These are phyloP conservation scores for Leucocoprinus birnbaumii DNA, from an alignment of 768 basidiomycete genomes.

Conservation along the genomic window DNA sequence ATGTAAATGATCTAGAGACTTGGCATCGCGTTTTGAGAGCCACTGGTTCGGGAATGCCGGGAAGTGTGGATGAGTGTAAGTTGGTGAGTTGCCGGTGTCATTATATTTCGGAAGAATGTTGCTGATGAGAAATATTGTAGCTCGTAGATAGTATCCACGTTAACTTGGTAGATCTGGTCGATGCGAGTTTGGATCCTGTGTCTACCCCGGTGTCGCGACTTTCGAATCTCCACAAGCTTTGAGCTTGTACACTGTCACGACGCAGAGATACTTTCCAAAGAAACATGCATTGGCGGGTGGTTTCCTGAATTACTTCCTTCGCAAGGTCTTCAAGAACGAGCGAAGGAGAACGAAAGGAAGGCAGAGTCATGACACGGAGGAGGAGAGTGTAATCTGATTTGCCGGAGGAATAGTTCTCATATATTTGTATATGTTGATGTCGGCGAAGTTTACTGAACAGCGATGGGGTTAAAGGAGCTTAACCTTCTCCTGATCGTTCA, in stretches of 20 bases:
- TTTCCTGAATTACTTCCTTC: conserved; percentile 23
- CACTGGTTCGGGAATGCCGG: neutral
- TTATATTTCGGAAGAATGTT: neutral
- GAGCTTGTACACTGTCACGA: conserved; percentile 22
- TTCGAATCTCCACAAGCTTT: conserved; percentile 22
- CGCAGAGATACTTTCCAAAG: conserved; percentile 24
- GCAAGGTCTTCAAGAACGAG: conserved; percentile 16
- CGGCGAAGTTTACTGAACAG: no score
- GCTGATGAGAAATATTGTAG: conserved; percentile 13
- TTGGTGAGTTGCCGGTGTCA: neutral
- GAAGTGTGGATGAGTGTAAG: conserved; percentile 1
- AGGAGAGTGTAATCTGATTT: neutral
- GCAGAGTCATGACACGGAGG: neutral
- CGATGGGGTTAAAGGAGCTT: no score
- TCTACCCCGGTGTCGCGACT: neutral
- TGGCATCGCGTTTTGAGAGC: conserved; percentile 15
- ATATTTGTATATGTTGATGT: no score
- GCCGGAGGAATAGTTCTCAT: no score
- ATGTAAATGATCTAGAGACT: conserved; percentile 20
- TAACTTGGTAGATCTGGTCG: conserved; percentile 28
- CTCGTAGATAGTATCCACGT: conserved; percentile 23
- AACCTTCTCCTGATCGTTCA: no score
- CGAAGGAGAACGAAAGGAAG: neutral
- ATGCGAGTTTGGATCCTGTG: conserved; percentile 2
- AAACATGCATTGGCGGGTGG: conserved; percentile 23